Conservation (phyloP, 495 filamentous ascomycete genomes). For the Xylona heveae region DNA sequence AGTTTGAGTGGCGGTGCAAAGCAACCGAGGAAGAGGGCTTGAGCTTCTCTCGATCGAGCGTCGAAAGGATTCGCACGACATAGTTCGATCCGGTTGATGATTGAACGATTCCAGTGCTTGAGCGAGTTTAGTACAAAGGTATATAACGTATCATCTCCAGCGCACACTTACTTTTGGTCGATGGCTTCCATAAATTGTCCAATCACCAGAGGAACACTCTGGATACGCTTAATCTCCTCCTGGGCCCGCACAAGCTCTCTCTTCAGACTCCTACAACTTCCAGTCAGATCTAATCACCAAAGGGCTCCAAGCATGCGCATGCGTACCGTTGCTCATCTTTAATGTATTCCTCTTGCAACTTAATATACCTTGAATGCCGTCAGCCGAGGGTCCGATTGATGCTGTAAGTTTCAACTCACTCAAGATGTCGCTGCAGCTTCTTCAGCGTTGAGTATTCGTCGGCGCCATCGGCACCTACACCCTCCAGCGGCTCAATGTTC, state of each 20-base stretch:
- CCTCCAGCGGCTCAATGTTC: slow-evolving; percentile 76
- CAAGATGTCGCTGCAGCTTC: slow-evolving; percentile 83
- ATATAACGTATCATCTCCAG: background rate
- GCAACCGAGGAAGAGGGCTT: slow-evolving; percentile 96
- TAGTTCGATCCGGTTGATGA: slow-evolving; percentile 97
- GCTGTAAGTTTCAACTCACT: slow-evolving; percentile 29
- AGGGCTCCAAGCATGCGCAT: background rate
- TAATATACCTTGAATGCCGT: slow-evolving; percentile 53
- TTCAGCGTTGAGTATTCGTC: slow-evolving; percentile 94
- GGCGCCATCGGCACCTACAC: slow-evolving; percentile 52
- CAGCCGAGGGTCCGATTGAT: slow-evolving; percentile 9
- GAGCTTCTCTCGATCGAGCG: slow-evolving; percentile 89
- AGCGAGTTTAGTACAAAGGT: background rate
- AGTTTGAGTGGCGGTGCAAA: slow-evolving; percentile 93
- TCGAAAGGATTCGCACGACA: slow-evolving; percentile 94
- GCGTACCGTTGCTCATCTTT: slow-evolving; percentile 92
- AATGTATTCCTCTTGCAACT: slow-evolving; percentile 98
- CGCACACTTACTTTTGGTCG: slow-evolving; percentile 68
- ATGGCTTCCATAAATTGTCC: slow-evolving; percentile 99
- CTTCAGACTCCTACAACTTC: slow-evolving; percentile 58
- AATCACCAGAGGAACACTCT: slow-evolving; percentile 93
- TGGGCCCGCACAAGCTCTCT: slow-evolving; percentile 91
- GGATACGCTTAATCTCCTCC: slow-evolving; percentile 98
- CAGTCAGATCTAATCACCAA: background rate
- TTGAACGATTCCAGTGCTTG: slow-evolving; percentile 94